Percentiles rank a stretch among this genome's conserved stretches.
These are phyloP conservation scores for Cladosporium sp. DNA, from an alignment of 2,329 filamentous ascomycete genomes.

Conservation along the genomic window DNA sequence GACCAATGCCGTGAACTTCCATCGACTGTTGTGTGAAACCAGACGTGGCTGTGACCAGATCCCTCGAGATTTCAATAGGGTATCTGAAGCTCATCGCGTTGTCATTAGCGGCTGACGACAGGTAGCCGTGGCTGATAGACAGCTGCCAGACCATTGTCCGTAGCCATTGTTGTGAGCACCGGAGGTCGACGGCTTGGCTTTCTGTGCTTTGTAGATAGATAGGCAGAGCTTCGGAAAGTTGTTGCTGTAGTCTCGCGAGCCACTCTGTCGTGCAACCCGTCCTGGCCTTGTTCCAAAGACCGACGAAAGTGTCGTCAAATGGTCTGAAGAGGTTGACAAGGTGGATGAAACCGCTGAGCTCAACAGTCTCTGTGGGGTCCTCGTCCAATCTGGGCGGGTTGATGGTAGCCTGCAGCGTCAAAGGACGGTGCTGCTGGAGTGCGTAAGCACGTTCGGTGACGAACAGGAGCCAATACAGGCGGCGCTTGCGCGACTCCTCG, in stretches of 20 bases:
- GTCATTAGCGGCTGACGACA: slow-evolving; percentile 59
- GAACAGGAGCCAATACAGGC: slow-evolving; percentile 65
- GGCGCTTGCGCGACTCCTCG: slow-evolving; percentile 56
- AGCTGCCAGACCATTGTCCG: slow-evolving; percentile 72
- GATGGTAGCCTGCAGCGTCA: slow-evolving; percentile 63
- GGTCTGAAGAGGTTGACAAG: slow-evolving; percentile 64
- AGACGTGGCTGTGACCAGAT: slow-evolving; percentile 64
- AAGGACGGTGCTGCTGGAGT: slow-evolving; percentile 63
- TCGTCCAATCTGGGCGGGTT: slow-evolving; percentile 54
- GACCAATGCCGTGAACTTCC: slow-evolving; percentile 72
- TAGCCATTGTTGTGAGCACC: slow-evolving; percentile 72
- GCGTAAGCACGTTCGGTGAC: slow-evolving; percentile 66
- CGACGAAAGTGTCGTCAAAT: slow-evolving; percentile 65
- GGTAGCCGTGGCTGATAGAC: slow-evolving; percentile 65
- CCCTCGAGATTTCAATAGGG: slow-evolving; percentile 63
- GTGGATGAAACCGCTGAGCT: slow-evolving; percentile 61
- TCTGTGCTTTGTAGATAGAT: slow-evolving; percentile 61
- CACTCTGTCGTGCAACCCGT: slow-evolving; percentile 50
- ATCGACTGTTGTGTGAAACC: slow-evolving; percentile 72
- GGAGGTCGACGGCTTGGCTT: slow-evolving; percentile 68
- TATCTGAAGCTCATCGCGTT: slow-evolving; percentile 64
- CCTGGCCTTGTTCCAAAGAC: slow-evolving; percentile 63
- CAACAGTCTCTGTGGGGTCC: slow-evolving; percentile 56
- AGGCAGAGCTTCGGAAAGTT: slow-evolving; percentile 56
- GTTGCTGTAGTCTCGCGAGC: slow-evolving; percentile 52